Base-by-base conservation (phyloP, 441 rosid species). In the Biscutella laevigata region DNA sequence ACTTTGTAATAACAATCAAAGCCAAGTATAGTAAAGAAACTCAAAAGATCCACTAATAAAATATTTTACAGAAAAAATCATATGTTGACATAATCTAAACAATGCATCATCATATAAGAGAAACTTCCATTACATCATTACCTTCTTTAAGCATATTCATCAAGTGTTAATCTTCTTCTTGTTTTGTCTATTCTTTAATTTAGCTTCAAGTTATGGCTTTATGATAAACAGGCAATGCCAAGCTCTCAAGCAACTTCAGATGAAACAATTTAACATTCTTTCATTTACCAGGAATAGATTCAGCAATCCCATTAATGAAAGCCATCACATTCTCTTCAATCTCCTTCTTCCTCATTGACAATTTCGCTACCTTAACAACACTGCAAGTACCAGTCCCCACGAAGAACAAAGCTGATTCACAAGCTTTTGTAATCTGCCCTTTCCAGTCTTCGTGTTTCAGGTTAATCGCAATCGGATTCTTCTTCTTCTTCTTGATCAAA, bases 191-290 rank as follows among this genome's bases (percentile, higher is more conserved):
- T 13, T 2, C n/a, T 9, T 1, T 14, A 34, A 19, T 9, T 4
- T 10, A n/a, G n/a, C n/a, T n/a, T n/a, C n/a, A n/a, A 56, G 80
- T 71, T 74, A 50, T 73, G n/a, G n/a, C n/a, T n/a, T n/a, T n/a
- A n/a, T 86, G 82, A 77, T 84, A 84, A 54, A 89, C 57, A 11
- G 97, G 95, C 56, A 90, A 67, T 4, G 97, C 95, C 82, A 81
- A 60, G 70, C 97, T 86, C 32, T 84, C 89, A 48, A 71, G 55
- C 80, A 89, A 63, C 70, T 89, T 89, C 62, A 86, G 20, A 74
- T 89, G 94, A 30, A 86, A 69, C 2, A 91, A 79, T 59, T 83
- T 79, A 36, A 86, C 69, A 41, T 76, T 83, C 14, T 72, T 77
- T 95, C 97, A 89, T 40, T 79, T 81, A 45, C 80, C 73, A 1